phyloP scores from a whole-genome alignment of 1,284 basidiomycete species.

The Papiliotrema flavescens region DNA sequence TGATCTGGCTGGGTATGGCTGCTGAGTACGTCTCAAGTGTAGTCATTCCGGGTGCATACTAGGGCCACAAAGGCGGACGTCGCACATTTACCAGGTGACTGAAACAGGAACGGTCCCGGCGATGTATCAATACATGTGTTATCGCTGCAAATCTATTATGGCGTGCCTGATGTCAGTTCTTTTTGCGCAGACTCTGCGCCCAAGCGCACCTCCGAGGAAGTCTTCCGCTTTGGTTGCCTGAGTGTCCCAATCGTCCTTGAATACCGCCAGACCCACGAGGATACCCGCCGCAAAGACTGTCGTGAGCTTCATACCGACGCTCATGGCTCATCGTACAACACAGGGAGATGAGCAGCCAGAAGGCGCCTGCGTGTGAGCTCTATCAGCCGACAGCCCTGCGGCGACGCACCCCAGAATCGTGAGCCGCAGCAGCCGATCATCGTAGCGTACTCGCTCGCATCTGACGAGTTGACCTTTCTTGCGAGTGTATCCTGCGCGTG shows the following conservation, averaged over 20 bases:
- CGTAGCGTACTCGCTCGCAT: slow-evolving; percentile 83
- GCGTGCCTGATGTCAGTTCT: slow-evolving; percentile 11
- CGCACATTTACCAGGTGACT: background rate
- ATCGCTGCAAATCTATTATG: slow-evolving; percentile 2
- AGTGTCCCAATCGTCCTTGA: slow-evolving; percentile 60
- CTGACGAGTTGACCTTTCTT: slow-evolving; percentile 85
- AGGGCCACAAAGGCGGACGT: no score
- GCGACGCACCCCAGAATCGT: slow-evolving; percentile 50
- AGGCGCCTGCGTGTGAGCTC: slow-evolving; percentile 70
- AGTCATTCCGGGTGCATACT: slow-evolving; percentile 16
- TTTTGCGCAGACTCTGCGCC: background rate
- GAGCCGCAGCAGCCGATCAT: slow-evolving; percentile 65
- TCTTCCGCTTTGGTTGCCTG: slow-evolving; percentile 36
- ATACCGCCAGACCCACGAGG: slow-evolving; percentile 76
- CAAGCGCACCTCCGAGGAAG: slow-evolving; percentile 39
- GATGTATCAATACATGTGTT: background rate
- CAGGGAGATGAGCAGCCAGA: slow-evolving; percentile 82
- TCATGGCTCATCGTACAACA: slow-evolving; percentile 49
- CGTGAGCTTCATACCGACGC: background rate
- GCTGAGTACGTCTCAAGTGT: slow-evolving; percentile 63
- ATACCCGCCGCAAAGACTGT: slow-evolving; percentile 72
- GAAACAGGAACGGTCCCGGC: background rate
- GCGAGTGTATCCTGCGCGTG: slow-evolving; percentile 67
- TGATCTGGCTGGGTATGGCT: slow-evolving; percentile 79
- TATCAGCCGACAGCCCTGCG: slow-evolving; percentile 5